Percentiles rank a stretch among this genome's conserved stretches.
Conservation (phyloP, 495 filamentous ascomycete genomes). For the Massariosphaeria phaeospora region DNA sequence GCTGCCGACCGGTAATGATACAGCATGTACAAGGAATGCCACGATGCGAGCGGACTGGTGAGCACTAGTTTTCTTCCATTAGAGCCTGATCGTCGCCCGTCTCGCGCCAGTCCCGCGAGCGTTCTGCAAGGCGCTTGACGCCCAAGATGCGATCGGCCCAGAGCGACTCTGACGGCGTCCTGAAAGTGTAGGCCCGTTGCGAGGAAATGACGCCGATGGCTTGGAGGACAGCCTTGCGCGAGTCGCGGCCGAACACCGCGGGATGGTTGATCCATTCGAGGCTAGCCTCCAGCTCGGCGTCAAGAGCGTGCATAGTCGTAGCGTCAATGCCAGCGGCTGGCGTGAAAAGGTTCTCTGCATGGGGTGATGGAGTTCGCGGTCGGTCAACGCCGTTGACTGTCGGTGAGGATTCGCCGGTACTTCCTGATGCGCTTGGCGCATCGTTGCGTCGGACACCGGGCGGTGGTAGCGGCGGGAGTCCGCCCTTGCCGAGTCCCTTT, state of each 20-base stretch:
- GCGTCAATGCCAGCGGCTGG: conserved; percentile 70
- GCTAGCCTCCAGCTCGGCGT: conserved; percentile 83
- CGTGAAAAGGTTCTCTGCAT: conserved; percentile 54
- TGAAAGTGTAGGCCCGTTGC: conserved; percentile 90
- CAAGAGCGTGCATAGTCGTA: conserved; percentile 75
- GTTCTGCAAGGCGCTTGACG: conserved; percentile 69
- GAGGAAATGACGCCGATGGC: conserved; percentile 94
- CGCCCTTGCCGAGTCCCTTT: conserved; percentile 91
- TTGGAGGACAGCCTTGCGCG: conserved; percentile 90
- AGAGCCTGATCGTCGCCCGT: conserved; percentile 72
- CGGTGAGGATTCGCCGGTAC: conserved; percentile 28
- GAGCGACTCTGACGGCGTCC: conserved; percentile 75
- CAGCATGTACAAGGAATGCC: conserved; percentile 25
- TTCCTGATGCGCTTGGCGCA: conserved; percentile 22
- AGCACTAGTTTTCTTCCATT: conserved; percentile 62
- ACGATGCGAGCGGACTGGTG: not conserved
- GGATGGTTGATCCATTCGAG: conserved; percentile 99
- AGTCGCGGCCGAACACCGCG: conserved; percentile 91
- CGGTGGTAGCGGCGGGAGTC: conserved; percentile 83
- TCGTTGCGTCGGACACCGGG: conserved; percentile 39
- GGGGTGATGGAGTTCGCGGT: conserved; percentile 46
- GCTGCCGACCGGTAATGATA: too few relatives aligned
- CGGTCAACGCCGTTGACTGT: conserved; percentile 27
- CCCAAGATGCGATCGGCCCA: conserved; percentile 79
- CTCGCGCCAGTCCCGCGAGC: conserved; percentile 80